phyloP scores from a whole-genome alignment of 345 rosid species.

The Crucihimalaya himalaica region DNA sequence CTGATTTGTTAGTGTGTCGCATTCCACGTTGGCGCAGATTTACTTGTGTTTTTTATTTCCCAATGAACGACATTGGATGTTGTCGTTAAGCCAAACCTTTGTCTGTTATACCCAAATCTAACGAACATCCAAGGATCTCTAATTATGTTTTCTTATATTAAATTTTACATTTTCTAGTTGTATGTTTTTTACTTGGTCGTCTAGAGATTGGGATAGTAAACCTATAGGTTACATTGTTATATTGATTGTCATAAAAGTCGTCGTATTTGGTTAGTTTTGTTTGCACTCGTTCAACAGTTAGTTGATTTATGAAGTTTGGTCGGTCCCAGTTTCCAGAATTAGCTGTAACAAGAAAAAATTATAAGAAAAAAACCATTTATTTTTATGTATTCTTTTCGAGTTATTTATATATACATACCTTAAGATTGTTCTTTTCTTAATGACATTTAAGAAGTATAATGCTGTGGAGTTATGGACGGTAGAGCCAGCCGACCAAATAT shows the following conservation, averaged over 20 bases:
- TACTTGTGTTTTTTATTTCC: too few species aligned
- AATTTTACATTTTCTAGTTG: neutral
- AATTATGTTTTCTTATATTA: neutral
- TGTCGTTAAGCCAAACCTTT: conserved; percentile 30
- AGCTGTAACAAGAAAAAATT: conserved; percentile 27
- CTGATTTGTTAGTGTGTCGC: conserved; percentile 31
- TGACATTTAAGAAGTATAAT: neutral
- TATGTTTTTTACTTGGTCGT: neutral
- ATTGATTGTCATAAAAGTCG: conserved; percentile 6
- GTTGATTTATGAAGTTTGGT: conserved; percentile 30
- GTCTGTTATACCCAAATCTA: conserved; percentile 35
- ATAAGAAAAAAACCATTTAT: neutral
- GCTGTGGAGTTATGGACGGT: conserved; percentile 9
- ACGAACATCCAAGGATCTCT: conserved; percentile 21
- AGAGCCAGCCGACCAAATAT: conserved; percentile 23
- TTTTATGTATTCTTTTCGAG: neutral
- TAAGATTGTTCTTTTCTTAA: neutral
- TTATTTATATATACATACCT: neutral
- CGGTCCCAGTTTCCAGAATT: conserved; percentile 35
- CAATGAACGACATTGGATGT: neutral
- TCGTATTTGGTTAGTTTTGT: conserved; percentile 25
- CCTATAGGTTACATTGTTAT: neutral
- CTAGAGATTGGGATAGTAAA: neutral
- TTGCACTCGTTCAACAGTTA: conserved; percentile 26
- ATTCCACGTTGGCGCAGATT: conserved; percentile 3